These are phyloP conservation scores for Ustilago xerochloae DNA, from an alignment of 1,284 basidiomycete species.

Conservation along the genomic window DNA sequence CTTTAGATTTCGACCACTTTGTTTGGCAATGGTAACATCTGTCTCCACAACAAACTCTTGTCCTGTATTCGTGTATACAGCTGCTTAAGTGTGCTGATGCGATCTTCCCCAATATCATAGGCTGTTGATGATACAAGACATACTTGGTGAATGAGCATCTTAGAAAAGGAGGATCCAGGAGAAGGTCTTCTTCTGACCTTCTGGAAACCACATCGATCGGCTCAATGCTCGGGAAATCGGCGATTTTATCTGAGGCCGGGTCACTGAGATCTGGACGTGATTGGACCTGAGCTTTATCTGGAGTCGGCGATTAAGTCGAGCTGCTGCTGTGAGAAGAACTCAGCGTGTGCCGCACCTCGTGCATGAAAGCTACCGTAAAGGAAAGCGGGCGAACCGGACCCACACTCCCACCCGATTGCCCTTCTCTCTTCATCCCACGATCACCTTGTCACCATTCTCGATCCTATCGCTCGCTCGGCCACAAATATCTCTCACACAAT, in stretches of 20 bases:
- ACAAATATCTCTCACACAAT: conserved; percentile 3
- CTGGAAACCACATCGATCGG: neutral
- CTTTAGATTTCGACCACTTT: neutral
- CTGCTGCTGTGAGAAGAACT: conserved; percentile 13
- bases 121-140: neutral
- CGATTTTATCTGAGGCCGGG: conserved; percentile 22
- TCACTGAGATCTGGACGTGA: neutral
- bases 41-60: too few species aligned
- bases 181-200: neutral
- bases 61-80: too few species aligned
- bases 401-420: too few species aligned
- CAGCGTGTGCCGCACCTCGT: neutral
- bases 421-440: neutral
- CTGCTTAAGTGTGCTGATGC: too few species aligned
- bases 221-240: neutral
- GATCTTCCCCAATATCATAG: neutral
- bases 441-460: neutral
- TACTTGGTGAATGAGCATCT: too few species aligned
- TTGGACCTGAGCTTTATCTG: neutral
- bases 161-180: neutral
- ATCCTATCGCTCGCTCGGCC: neutral
- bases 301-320: conserved; percentile 15
- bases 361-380: conserved; percentile 10
- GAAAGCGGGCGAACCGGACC: too few species aligned
- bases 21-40: too few species aligned